Percentiles rank a stretch among this genome's conserved stretches.
Evolutionary conservation across 208 protist genomes (phyloP).

Genomic region (Crithidia bombi): DNA sequence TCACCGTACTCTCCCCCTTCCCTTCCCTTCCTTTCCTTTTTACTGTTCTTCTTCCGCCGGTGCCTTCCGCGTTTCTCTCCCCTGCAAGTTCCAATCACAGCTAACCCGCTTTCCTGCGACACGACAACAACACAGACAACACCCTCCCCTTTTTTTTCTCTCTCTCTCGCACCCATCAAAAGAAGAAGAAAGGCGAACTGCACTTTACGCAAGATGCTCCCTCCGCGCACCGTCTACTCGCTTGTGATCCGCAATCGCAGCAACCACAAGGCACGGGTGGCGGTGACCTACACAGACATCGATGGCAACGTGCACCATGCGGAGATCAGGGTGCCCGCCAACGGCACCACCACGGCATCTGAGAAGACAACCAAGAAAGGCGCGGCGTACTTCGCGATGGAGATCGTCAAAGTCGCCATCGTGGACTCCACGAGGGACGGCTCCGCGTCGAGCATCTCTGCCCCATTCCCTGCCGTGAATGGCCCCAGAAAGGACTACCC

Average conservation of each 20-base stretch:
- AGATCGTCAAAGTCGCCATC: conserved; percentile 39
- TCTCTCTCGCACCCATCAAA: no score
- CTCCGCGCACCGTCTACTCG: conserved; percentile 64
- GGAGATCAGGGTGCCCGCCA: conserved; percentile 36
- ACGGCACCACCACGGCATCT: conserved; percentile 24
- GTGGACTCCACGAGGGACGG: conserved; percentile 5
- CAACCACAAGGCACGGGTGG: conserved; percentile 21
- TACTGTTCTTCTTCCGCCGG: no score
- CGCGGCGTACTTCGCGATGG: conserved; percentile 24
- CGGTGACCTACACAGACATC: conserved; percentile 41
- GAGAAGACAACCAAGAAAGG: conserved; percentile 35
- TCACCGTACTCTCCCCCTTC: no score
- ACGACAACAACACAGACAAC: no score
- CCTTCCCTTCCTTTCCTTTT: background rate
- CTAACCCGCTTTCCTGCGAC: no score
- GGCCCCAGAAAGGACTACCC: conserved; percentile 43
- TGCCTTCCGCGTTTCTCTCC: no score
- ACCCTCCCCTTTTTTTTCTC: no score
- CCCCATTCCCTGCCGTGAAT: conserved; percentile 42
- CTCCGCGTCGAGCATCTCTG: conserved; percentile 18
- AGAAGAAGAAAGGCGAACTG: background rate
- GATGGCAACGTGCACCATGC: conserved; percentile 1
- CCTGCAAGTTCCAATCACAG: no score
- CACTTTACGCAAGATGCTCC: conserved; percentile 28
- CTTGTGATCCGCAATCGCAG: conserved; percentile 50